Conservation (phyloP, 148 eudicot species). For the Fagopyrum homotropicum region DNA sequence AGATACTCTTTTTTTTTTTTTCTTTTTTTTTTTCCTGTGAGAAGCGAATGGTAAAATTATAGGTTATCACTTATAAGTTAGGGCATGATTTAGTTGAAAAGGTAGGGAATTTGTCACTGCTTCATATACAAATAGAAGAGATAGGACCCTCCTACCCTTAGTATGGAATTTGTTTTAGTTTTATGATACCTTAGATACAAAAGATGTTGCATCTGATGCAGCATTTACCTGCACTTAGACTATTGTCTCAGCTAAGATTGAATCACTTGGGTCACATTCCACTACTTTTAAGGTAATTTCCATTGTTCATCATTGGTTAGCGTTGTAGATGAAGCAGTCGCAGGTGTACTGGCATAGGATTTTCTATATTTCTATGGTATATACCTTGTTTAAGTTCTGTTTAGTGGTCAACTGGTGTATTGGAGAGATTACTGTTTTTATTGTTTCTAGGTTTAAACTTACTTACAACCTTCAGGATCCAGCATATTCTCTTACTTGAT, state of each 20-base stretch:
- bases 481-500: neutral
- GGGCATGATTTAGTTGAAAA: neutral
- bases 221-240: neutral
- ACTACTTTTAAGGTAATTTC: neutral
- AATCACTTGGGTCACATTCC: neutral
- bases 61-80: neutral
- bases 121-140: neutral
- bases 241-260: neutral
- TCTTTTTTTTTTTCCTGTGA: neutral
- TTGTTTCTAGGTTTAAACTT: neutral
- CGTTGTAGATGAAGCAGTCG: neutral
- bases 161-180: neutral
- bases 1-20: neutral
- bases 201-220: neutral
- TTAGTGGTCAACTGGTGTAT: neutral
- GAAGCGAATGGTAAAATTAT: neutral
- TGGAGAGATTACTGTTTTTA: neutral
- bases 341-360: neutral
- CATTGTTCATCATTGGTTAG: neutral
- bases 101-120: neutral
- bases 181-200: neutral
- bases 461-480: neutral
- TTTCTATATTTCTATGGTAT: neutral
- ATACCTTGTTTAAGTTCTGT: neutral
- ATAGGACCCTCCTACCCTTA: slow-evolving; percentile 1